Percentiles rank a stretch among this genome's conserved stretches.
phyloP scores from a whole-genome alignment of 2,329 filamentous ascomycete species.

The Fusarium guadeloupense region DNA sequence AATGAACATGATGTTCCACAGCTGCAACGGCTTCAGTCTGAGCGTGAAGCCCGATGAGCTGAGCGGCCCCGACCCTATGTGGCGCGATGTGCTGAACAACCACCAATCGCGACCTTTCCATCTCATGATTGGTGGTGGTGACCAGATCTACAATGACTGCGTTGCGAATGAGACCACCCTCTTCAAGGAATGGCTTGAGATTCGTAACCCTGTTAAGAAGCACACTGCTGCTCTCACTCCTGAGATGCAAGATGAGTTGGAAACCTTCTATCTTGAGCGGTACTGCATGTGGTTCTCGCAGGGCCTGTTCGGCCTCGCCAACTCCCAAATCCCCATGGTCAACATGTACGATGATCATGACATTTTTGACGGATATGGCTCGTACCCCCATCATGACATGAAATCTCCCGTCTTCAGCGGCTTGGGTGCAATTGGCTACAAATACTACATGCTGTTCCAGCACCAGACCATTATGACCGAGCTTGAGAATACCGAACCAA shows the following conservation, averaged over 20 bases:
- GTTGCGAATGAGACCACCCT: conserved; percentile 77
- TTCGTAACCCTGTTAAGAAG: conserved; percentile 82
- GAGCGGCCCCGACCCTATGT: conserved; percentile 93
- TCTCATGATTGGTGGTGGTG: conserved; percentile 96
- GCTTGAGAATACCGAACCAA: conserved; percentile 84
- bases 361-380: conserved; percentile 90
- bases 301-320: conserved; percentile 91
- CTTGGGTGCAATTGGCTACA: conserved; percentile 90
- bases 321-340: conserved; percentile 95
- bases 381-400: conserved; percentile 93
- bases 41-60: conserved; percentile 81
- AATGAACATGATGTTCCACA: conserved; percentile 99
- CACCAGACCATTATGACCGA: conserved; percentile 89
- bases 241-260: conserved; percentile 88
- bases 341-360: conserved; percentile 98
- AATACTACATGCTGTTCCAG: conserved; percentile 99
- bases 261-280: conserved; percentile 85
- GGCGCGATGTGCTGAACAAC: conserved; percentile 93
- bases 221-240: conserved; percentile 78
- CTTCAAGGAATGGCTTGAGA: conserved; percentile 86
- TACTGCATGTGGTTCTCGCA: conserved; percentile 98
- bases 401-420: conserved; percentile 88
- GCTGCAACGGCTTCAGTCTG: conserved; percentile 93
- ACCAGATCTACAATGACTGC: conserved; percentile 95
- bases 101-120: conserved; percentile 95